Percentiles rank a stretch among this genome's conserved stretches.
These are phyloP conservation scores for Aspergillus japonicus DNA, from an alignment of 2,329 filamentous ascomycete genomes.

Conservation along the genomic window DNA sequence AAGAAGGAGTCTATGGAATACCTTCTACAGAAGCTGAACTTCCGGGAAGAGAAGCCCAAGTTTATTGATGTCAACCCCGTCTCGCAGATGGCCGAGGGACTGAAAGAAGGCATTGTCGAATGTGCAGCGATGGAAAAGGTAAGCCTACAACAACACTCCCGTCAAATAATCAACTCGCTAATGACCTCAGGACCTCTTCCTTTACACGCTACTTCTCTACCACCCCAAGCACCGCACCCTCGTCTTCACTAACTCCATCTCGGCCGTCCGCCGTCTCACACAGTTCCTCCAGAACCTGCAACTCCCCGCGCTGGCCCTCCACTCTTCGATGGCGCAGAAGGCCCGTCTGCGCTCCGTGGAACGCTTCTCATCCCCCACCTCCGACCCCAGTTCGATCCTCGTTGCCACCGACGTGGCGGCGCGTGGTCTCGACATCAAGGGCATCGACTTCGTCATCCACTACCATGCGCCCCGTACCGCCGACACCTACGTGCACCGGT, in stretches of 20 bases:
- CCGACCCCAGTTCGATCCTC: constrained; percentile 64
- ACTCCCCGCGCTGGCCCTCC: constrained; percentile 72
- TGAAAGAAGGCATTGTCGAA: constrained; percentile 88
- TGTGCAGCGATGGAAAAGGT: constrained; percentile 92
- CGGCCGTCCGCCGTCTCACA: constrained; percentile 79
- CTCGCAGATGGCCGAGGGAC: constrained; percentile 79
- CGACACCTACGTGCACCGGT: constrained; percentile 92
- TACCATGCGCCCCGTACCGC: constrained; percentile 92
- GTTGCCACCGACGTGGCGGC: constrained; percentile 93
- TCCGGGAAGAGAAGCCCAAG: constrained; percentile 77
- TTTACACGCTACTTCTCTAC: constrained; percentile 82
- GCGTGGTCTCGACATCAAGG: constrained; percentile 87
- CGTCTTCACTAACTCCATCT: constrained; percentile 95
- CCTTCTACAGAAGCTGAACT: constrained; percentile 83
- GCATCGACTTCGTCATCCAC: constrained; percentile 85
- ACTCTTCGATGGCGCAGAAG: constrained; percentile 95
- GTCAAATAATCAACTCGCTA: background rate
- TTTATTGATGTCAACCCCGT: constrained; percentile 91
- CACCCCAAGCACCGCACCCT: constrained; percentile 78
- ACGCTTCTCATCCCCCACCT: constrained; percentile 67
- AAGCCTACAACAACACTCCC: constrained; percentile 18
- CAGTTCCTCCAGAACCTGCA: constrained; percentile 81
- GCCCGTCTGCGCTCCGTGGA: constrained; percentile 90
- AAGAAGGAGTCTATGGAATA: constrained; percentile 88
- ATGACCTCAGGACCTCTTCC: constrained; percentile 70